Base-by-base conservation (phyloP, 2,329 filamentous ascomycete genomes). In the Thielaviopsis musarum region DNA sequence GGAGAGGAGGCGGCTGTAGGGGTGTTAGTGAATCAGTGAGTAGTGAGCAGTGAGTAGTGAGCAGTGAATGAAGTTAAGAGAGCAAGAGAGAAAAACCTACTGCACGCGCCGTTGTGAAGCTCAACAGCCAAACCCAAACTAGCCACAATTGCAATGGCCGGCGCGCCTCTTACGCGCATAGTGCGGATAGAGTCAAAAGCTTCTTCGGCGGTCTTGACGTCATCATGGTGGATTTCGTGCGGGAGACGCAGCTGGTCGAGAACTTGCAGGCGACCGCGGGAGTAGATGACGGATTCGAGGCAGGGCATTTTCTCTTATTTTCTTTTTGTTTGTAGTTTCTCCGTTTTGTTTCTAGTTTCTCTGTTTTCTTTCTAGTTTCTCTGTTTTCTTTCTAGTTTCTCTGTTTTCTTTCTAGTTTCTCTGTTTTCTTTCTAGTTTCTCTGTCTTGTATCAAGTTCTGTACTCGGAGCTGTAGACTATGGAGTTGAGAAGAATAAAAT, bases 111-210 rank as follows among this genome's bases (percentile, higher is more conserved):
- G 7, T 80, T 79, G 56, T 82, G 75, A 9, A 97, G 73, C 70
- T 97, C 91, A 9, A 95, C 88, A 1, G 90, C 91, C 41, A 96
- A 80, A 1, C 88, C 85, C 38, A 98, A 79, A 21, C 87, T 88
- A 22, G 93, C 93, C n/a, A 98, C 93, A 64, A 98, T 97, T 52
- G 93, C 93, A 70, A 98, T 98, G 53, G 93, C 93, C 0, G 93
- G 93, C 5, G 93, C 93, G 38, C 72, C 88, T 66, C 88, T 82
- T 6, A 85, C 82, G 55, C 83, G 74, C 88, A 93, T 93, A 17
- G 85, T 79, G 66, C 82, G 83, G 72, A 93, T 93, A 66, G 85
- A 87, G 69, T 89, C 84, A 73, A 88, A 93, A 45, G 86, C 88
- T 71, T 89, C 85, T 65, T 84, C 79, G 63, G 83, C 80, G 12